These are phyloP conservation scores for Flaveria robusta DNA, from an alignment of 129 eudicot genomes.

Conservation along the genomic window DNA sequence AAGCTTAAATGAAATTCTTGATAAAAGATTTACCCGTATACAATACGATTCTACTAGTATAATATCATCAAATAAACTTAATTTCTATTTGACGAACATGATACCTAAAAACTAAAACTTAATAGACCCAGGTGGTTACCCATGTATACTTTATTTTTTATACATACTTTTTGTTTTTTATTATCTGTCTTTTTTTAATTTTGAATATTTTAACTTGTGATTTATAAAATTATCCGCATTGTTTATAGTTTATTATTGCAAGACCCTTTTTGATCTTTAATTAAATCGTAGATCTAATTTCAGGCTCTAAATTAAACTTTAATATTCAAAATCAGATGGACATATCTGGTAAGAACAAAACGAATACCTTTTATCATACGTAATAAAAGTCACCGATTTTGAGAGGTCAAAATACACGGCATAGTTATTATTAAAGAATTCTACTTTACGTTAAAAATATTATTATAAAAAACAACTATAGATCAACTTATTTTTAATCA, in stretches of 20 bases:
- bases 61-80: neutral
- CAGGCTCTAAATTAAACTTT: neutral
- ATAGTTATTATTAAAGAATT: neutral
- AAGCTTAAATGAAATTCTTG: neutral
- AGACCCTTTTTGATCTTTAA: neutral
- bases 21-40: neutral
- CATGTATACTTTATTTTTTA: neutral
- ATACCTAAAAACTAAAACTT: neutral
- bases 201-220: neutral
- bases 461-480: neutral
- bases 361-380: neutral
- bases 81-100: neutral
- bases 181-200: conserved; percentile 2
- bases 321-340: neutral
- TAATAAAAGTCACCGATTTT: conserved; percentile 26
- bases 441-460: conserved; percentile 10
- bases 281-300: neutral
- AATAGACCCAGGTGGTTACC: neutral
- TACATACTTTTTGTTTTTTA: neutral
- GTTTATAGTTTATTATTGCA: conserved; percentile 13
- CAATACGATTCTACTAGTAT: neutral
- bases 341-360: neutral
- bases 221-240: neutral
- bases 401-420: conserved; percentile 35
- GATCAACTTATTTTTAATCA: neutral